phyloP scores from a whole-genome alignment of 306 rosid species.

The Styphnolobium japonicum region DNA sequence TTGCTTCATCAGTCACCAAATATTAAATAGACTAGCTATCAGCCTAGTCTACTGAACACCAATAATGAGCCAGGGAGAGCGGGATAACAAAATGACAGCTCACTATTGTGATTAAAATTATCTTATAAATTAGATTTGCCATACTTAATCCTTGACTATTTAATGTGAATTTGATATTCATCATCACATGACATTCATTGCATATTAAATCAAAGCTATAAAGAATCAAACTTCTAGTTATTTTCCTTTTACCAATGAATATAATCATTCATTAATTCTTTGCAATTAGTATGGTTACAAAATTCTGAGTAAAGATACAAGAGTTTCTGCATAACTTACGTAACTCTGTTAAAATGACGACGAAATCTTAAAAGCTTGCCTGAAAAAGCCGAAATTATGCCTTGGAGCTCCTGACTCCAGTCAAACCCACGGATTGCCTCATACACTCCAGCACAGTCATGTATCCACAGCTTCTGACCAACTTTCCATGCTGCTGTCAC shows the following conservation, averaged over 20 bases:
- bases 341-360: not conserved
- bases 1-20: not conserved
- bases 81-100: not conserved
- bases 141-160: not conserved
- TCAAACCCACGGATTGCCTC: constrained; percentile 73
- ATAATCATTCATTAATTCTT: not conserved
- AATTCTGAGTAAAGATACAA: not conserved
- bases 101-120: not conserved
- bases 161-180: not conserved
- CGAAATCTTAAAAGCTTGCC: constrained; percentile 48
- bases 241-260: not conserved
- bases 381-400: constrained; percentile 71
- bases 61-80: not conserved
- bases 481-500: constrained; percentile 75
- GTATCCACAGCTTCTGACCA: constrained; percentile 73
- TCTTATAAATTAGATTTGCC: not conserved
- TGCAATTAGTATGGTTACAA: not conserved
- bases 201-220: not conserved
- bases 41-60: no score
- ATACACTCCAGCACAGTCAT: constrained; percentile 64
- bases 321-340: constrained; percentile 18
- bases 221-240: not conserved
- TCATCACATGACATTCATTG: not conserved
- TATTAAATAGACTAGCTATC: not conserved
- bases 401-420: constrained; percentile 74